phyloP scores from a whole-genome alignment of 176 grass and related monocot genomes.

The Carex scoparia region DNA sequence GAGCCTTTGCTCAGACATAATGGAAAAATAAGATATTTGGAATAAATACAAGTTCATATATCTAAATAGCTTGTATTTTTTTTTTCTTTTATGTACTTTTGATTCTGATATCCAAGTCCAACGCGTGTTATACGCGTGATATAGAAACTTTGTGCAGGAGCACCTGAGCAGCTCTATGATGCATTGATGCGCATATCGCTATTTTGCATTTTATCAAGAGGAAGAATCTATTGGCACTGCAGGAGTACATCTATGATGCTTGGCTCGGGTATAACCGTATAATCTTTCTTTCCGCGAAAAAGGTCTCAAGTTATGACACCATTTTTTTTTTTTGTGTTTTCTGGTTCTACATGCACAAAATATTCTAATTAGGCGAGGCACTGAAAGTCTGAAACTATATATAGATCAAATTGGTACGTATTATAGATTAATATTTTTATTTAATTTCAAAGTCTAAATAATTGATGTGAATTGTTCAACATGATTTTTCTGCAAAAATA shows the following conservation, averaged over 20 bases:
- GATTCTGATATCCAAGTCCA: neutral
- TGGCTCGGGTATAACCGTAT: neutral
- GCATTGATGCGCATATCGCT: too few relatives aligned
- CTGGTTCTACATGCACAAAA: neutral
- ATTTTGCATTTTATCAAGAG: too few relatives aligned
- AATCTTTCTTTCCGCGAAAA: neutral
- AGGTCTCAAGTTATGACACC: neutral
- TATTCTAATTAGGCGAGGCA: neutral
- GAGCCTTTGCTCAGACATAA: conserved; percentile 34
- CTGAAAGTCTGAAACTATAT: too few relatives aligned
- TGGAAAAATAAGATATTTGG: neutral
- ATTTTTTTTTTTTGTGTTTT: neutral
- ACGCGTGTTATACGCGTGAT: neutral
- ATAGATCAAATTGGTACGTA: too few relatives aligned
- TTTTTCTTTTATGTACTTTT: neutral
- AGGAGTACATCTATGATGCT: neutral
- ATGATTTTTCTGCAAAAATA: too few relatives aligned
- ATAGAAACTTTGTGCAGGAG: too few relatives aligned
- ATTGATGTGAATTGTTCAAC: too few relatives aligned
- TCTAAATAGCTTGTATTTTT: neutral
- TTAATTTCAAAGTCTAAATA: too few relatives aligned
- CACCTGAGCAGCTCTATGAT: too few relatives aligned
- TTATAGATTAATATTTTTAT: too few relatives aligned
- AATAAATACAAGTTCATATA: neutral
- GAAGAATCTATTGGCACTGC: neutral